Base-by-base conservation (phyloP, 2,329 filamentous ascomycete genomes). In the Fusarium udum region DNA sequence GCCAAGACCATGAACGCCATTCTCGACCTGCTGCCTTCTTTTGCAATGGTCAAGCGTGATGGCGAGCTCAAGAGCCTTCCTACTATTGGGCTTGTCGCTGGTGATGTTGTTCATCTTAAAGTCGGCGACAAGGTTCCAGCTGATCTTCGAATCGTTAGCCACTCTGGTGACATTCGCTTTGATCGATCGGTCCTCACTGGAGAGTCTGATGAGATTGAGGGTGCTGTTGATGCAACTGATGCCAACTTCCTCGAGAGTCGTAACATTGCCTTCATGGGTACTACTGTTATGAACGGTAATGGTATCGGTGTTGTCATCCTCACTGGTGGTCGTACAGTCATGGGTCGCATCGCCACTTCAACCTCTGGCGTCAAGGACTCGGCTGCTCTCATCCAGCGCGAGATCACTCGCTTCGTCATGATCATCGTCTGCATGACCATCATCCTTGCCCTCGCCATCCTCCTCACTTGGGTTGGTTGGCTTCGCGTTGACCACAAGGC, bases 51-150 rank as follows among this genome's bases (percentile, higher is more conserved):
- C 13, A 72, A 86, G 43, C 84, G 86, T 16, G 84, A 87, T 46
- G 85, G 85, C 7, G 78, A 84, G 52, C 75, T 80, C 20, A 79
- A 82, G 51, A 82, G 78, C 18, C 62, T 87, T n/a, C 77, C 82
- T 0, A 83, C 85, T 0, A 73, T 80, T 4, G 82, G 85, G 32
- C 82, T 87, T 4, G 85, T 86, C 10, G 82, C 81, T 26, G 85
- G 85, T 14, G 85, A 87, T 63, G 76, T 87, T 28, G 81, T 87
- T 12, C 81, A 85, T 15, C 76, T 87, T 16, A 80, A 82, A 58
- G 83, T 85, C 4, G 85, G 85, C 9, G 83, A 86, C 75, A 86
- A 85, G 13, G 84, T 87, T 9, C 85, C 85, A 0, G 85, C 85
- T 10, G 85, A 87, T 71, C 67, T 87, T 34, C 82, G 85, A n/a